Conservation (phyloP, 352 stramenopile species). For the Globisporangium canariense region DNA sequence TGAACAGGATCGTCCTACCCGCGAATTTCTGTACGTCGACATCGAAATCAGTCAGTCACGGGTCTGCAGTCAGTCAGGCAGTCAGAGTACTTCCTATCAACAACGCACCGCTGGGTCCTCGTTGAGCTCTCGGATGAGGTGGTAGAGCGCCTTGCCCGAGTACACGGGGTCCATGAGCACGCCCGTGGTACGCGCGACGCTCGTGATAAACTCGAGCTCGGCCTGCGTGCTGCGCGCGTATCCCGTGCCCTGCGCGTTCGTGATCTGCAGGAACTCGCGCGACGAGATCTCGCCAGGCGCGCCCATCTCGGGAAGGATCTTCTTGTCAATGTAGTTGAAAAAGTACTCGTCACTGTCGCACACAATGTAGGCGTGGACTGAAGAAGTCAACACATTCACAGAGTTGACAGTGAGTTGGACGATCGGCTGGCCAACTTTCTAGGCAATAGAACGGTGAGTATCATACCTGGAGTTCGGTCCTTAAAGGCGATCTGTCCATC, state of each 20-base stretch:
- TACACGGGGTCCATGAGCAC: slow-evolving; percentile 87
- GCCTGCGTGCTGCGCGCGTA: slow-evolving; percentile 77
- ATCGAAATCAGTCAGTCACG: background rate
- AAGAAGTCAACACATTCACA: background rate
- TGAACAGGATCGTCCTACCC: slow-evolving; percentile 85
- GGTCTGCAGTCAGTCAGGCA: background rate
- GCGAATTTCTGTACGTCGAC: slow-evolving; percentile 57
- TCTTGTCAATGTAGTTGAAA: slow-evolving; percentile 70
- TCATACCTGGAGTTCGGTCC: slow-evolving; percentile 26
- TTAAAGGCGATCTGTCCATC: slow-evolving; percentile 34
- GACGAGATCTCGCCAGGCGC: slow-evolving; percentile 44
- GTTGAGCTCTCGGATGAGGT: slow-evolving; percentile 78
- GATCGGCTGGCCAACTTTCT: background rate
- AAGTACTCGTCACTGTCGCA: slow-evolving; percentile 87
- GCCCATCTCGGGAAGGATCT: slow-evolving; percentile 74
- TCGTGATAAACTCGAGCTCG: slow-evolving; percentile 77
- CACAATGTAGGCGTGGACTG: slow-evolving; percentile 80
- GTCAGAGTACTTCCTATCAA: background rate
- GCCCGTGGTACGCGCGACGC: slow-evolving; percentile 65
- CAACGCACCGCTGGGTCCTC: slow-evolving; percentile 39
- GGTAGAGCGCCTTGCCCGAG: slow-evolving; percentile 83
- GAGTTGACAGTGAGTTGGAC: background rate
- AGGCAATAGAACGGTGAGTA: background rate
- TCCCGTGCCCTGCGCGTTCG: slow-evolving; percentile 71
- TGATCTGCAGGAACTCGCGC: slow-evolving; percentile 73